phyloP scores from a whole-genome alignment of 768 basidiomycete species.

The Suillus cothurnatus region DNA sequence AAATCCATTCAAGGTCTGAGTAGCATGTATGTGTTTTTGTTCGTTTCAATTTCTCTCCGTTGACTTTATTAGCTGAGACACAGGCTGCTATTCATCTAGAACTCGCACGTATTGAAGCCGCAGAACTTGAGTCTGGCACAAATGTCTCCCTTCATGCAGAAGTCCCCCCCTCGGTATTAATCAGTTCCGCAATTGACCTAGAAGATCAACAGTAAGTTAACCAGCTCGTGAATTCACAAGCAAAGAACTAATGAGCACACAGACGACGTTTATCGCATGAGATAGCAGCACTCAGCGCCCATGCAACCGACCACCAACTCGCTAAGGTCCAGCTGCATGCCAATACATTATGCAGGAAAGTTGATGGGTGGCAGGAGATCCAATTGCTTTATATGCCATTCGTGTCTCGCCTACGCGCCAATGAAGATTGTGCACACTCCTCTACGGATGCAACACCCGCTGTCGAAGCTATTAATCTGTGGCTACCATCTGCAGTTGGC shows the following conservation, averaged over 20 bases:
- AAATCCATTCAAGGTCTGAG: not conserved
- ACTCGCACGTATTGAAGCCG: not conserved
- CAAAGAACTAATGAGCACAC: not conserved
- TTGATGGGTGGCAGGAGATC: not conserved
- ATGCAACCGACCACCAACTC: constrained; percentile 1
- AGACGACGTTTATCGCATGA: not conserved
- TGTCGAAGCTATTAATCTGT: not conserved
- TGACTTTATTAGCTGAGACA: not conserved
- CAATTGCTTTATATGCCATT: not conserved
- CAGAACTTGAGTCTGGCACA: not conserved
- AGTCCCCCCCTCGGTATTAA: constrained; percentile 10
- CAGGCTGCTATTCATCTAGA: not conserved
- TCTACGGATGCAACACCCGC: not conserved
- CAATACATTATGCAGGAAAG: not conserved
- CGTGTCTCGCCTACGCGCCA: not conserved
- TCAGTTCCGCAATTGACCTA: constrained; percentile 17
- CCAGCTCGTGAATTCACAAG: not conserved
- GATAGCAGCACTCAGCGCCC: not conserved
- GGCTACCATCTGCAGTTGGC: not conserved
- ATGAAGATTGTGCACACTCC: not conserved
- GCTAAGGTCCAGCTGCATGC: not conserved
- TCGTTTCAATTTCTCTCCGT: not conserved
- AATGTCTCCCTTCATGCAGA: constrained; percentile 12
- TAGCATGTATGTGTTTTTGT: not conserved
- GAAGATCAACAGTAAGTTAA: constrained; percentile 19